Evolutionary conservation across 768 basidiomycete genomes (phyloP), one percentile per base, ranked within the genome.

Genomic region (Hygrophorus russula): DNA sequence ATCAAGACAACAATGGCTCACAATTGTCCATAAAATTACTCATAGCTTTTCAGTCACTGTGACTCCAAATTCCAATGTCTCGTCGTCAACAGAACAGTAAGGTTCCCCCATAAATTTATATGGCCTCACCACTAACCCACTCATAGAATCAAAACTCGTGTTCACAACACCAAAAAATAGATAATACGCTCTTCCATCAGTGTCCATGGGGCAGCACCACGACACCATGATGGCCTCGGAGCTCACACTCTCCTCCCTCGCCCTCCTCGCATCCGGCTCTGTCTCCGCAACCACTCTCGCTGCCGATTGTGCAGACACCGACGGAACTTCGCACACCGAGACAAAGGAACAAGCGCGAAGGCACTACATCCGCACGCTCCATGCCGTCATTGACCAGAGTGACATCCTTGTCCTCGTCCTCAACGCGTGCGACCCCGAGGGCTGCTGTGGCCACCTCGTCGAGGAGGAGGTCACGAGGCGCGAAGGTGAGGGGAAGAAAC

Each of bases 381-480:
- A 90, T 62, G 91, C 87, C 64, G 94, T 99, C 36, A 83, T 98
- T 46, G 92, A 96, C 50, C 73, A 92, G 55, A 82, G 85, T 49
- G 93, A 98, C 57, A 85, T 99, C 27, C 64, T 97, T 39, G 70
- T 98, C 36, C 81, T 86, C 29, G 87, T 90, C 0, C 70, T 98
- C 12, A 94, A 98, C 63, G 93, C 93, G 1, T 69, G 94, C 32
- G 94, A 98, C 66, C 94, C 96, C 2, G 85, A 94, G 46, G 93
- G 94, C 0, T 93, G 90, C 33, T 64, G 94, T 50, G 94, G 90
- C 61, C 71, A 83, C 41, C 70, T 94, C 30, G 91, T 98, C 3
- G 96, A 99, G 59, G 89, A 94, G 56, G 93, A 96, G 58, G 91
- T 96, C 0, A 69, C 85, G 36, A 68, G 88, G 49, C 71, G 86